phyloP scores from a whole-genome alignment of 2,329 filamentous ascomycete species.

The Leptographium procerum region DNA sequence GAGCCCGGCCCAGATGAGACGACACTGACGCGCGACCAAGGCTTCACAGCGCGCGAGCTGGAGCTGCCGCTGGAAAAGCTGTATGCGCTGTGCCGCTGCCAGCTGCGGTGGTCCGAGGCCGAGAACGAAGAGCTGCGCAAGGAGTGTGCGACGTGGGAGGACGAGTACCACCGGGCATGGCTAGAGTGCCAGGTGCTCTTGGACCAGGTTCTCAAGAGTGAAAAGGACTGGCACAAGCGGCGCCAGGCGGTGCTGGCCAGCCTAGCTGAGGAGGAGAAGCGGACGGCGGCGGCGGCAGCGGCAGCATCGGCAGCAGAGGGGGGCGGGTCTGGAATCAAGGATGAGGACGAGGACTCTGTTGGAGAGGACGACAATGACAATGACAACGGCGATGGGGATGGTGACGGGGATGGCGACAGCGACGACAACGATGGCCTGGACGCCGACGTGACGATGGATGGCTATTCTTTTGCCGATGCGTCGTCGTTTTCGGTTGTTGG shows the following conservation, averaged over 20 bases:
- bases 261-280: slow-evolving; percentile 28
- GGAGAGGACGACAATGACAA: slow-evolving; percentile 6
- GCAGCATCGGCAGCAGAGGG: slow-evolving; percentile 21
- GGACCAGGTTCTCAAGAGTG: slow-evolving; percentile 57
- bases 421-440: slow-evolving; percentile 10
- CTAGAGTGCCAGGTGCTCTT: slow-evolving; percentile 66
- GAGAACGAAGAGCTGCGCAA: slow-evolving; percentile 52
- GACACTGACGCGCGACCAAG: slow-evolving; percentile 40
- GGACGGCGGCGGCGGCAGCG: slow-evolving; percentile 10
- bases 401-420: slow-evolving; percentile 6
- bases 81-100: slow-evolving; percentile 55
- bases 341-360: slow-evolving; percentile 3
- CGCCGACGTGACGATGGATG: slow-evolving; percentile 10
- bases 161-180: slow-evolving; percentile 61
- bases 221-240: slow-evolving; percentile 53
- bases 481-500: slow-evolving; percentile 8
- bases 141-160: slow-evolving; percentile 57
- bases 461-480: slow-evolving; percentile 11
- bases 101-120: slow-evolving; percentile 61
- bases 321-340: not conserved
- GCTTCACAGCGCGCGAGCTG: slow-evolving; percentile 56
- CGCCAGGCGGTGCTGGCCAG: slow-evolving; percentile 42
- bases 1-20: slow-evolving; percentile 44
- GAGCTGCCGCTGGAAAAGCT: slow-evolving; percentile 47
- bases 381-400: not conserved